Evolutionary conservation across 2,329 filamentous ascomycete genomes (phyloP), one percentile per base, ranked within the genome.

Genomic region (Penicillium sp.): DNA sequence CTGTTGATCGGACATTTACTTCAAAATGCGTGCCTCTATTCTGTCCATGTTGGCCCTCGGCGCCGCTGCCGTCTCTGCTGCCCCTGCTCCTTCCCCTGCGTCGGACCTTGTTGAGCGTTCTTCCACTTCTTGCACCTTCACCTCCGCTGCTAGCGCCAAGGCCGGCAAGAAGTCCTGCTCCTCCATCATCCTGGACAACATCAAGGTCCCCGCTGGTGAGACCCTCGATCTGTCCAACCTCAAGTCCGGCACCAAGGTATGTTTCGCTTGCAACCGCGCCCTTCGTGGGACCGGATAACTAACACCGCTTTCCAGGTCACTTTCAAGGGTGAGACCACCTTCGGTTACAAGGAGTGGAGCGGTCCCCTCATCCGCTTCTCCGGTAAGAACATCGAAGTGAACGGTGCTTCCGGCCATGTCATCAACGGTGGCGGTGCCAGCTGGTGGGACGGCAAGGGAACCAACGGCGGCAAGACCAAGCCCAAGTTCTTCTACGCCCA

Each of bases 281-380:
- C 46, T 10, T 1, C 11, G 40, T 11, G 36, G 46, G 18, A 29
- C 13, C 10, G 10, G 8, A 9, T 1, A n/a, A 40, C 44, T 48
- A 27, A 52, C 16, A 40, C 40, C 39, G 18, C 24, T 29, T n/a
- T 14, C 10, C 47, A 76, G 71, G 79, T 88, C 58, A 83, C 81
- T 60, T 89, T 89, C 72, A 71, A 83, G 57, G 87, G 87, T 32
- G 83, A 77, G 16, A 89, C 86, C 16, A 83, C 81, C 49, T 89
- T 86, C 66, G 86, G 77, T 22, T 88, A 87, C 72, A 75, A 83
- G 57, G 82, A 86, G 63, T 89, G 86, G 86, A 69, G 68, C 1
- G 86, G 87, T 1, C 86, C 86, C 45, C 77, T 90, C 6, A 78
- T 89, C 65, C 79, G 80, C 38, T 76, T 89, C 60, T 81, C 81